Evolutionary conservation across 1,139 yeast genomes (phyloP).

Genomic region (Zygosaccharomyces pseudobailii): DNA sequence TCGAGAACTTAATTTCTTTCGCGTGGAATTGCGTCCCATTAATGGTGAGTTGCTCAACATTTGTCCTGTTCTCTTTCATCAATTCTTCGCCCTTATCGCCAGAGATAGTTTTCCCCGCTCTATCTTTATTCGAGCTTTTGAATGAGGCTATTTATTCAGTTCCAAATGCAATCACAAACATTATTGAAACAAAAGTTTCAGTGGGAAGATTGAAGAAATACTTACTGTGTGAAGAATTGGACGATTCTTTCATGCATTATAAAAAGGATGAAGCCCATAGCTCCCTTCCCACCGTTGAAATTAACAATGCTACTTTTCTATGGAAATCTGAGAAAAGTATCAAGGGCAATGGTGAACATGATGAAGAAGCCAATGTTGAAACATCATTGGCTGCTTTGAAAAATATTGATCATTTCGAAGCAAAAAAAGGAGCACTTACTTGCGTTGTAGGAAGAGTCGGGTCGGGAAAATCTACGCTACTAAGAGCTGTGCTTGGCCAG

Average conservation of each 20-base stretch:
- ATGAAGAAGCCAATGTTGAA: conserved; percentile 39
- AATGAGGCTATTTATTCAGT: conserved; percentile 57
- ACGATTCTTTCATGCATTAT: conserved; percentile 38
- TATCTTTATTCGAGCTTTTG: conserved; percentile 55
- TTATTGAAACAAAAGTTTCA: conserved; percentile 61
- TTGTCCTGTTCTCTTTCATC: conserved; percentile 48
- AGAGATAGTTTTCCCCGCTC: conserved; percentile 68
- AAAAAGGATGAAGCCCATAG: conserved; percentile 34
- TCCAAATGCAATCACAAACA: conserved; percentile 49
- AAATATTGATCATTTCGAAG: conserved; percentile 46
- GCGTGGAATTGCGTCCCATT: conserved; percentile 66
- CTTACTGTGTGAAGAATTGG: conserved; percentile 49
- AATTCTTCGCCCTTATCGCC: conserved; percentile 54
- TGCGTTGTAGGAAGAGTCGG: conserved; percentile 84
- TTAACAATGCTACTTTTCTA: conserved; percentile 43
- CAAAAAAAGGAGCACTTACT: conserved; percentile 55
- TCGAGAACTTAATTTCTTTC: conserved; percentile 47
- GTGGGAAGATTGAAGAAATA: conserved; percentile 52
- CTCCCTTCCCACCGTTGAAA: conserved; percentile 39
- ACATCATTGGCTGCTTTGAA: conserved; percentile 45
- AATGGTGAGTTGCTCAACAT: conserved; percentile 59
- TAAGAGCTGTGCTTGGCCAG: conserved; percentile 60
- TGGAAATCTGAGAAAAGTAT: conserved; percentile 40
- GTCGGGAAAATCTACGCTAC: conserved; percentile 69
- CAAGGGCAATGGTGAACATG: conserved; percentile 20